These are phyloP conservation scores for Dunaliella sp. DNA, from an alignment of 139 green algal species.

Conservation along the genomic window DNA sequence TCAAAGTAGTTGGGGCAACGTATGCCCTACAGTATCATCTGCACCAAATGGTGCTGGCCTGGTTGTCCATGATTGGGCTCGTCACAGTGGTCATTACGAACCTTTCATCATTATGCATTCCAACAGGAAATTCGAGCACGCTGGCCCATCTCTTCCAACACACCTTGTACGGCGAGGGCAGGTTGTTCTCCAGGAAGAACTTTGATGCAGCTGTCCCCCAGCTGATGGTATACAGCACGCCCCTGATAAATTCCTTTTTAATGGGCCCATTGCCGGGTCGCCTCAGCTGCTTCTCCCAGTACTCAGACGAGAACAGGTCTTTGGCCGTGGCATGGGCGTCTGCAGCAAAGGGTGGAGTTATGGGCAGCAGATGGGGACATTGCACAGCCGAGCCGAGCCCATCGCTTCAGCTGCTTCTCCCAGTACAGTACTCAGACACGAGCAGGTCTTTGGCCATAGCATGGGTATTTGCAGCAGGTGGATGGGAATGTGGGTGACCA, in stretches of 20 bases:
- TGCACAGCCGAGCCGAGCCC: no score
- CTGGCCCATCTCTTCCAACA: no score
- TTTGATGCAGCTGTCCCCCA: slow-evolving; percentile 8
- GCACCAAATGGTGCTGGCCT: no score
- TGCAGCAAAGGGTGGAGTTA: not conserved
- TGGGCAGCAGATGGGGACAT: not conserved
- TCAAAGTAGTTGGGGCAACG: no score
- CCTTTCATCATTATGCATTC: no score
- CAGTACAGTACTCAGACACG: slow-evolving; percentile 5
- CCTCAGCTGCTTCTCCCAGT: slow-evolving; percentile 13
- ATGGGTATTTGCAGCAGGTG: not conserved
- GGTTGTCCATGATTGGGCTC: no score
- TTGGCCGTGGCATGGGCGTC: not conserved
- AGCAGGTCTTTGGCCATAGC: slow-evolving; percentile 4
- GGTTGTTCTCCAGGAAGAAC: slow-evolving; percentile 16
- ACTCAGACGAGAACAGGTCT: slow-evolving; percentile 13
- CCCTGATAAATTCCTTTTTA: not conserved
- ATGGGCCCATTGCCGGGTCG: slow-evolving; percentile 4
- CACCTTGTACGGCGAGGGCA: slow-evolving; percentile 32
- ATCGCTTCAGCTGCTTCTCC: slow-evolving; percentile 15
- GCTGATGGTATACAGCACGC: not conserved
- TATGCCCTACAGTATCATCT: no score
- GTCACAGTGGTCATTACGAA: no score
- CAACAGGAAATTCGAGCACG: no score
- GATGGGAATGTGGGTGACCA: not conserved